Percentiles rank a stretch among this genome's conserved stretches.
phyloP scores from a whole-genome alignment of 352 stramenopile species.

The Globisporangium cylindrosporum region DNA sequence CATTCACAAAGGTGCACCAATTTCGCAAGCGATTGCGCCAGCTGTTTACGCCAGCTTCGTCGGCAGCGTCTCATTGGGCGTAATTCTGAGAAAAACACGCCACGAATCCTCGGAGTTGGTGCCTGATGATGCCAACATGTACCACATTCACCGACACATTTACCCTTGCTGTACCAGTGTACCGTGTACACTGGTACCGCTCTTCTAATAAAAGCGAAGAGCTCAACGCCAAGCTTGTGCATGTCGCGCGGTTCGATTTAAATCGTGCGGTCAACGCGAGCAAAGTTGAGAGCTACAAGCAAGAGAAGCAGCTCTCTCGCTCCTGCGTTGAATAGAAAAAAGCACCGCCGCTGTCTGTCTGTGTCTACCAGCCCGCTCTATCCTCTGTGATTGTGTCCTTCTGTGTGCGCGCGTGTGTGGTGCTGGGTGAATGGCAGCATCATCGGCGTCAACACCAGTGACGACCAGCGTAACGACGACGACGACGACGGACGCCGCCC shows the following conservation, averaged over 20 bases:
- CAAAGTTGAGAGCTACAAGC: background rate
- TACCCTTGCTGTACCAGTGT: background rate
- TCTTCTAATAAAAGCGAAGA: background rate
- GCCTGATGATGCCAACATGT: background rate
- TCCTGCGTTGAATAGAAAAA: background rate
- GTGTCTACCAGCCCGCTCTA: background rate
- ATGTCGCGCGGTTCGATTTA: background rate
- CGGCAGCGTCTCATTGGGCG: background rate
- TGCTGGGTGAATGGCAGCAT: constrained; percentile 12
- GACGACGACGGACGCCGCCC: background rate
- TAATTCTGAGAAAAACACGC: background rate
- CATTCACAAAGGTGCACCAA: background rate
- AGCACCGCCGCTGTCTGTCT: background rate
- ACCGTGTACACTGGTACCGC: background rate
- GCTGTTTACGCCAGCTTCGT: background rate
- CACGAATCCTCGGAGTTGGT: background rate
- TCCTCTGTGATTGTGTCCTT: background rate
- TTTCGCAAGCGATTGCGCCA: background rate
- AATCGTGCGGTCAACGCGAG: background rate
- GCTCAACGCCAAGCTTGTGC: background rate
- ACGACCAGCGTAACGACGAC: constrained; percentile 11
- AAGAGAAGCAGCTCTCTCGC: background rate
- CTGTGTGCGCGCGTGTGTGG: background rate
- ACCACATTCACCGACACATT: background rate
- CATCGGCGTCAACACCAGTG: constrained; percentile 7